A percentile compares a stretch with the other conserved stretches of the same genome.
phyloP scores from a whole-genome alignment of 148 eudicot genomes.

The Salicornia ramosissima region DNA sequence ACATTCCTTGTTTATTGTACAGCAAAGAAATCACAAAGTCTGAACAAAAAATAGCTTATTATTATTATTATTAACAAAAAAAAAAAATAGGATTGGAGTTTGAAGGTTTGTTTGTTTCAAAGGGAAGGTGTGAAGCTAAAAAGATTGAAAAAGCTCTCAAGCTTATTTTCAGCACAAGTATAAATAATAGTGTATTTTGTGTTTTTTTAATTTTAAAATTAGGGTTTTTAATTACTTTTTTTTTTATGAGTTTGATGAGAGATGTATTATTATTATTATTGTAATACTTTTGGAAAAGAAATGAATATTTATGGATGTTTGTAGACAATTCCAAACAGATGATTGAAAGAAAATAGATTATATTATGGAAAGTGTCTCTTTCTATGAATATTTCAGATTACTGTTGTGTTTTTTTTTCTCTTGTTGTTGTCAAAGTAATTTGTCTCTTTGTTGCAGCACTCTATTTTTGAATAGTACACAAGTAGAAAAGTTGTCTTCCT shows the following conservation, averaged over 20 bases:
- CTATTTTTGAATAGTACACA: constrained; percentile 18
- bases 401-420: background rate
- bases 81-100: constrained; percentile 19
- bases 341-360: constrained; percentile 25
- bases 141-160: constrained; percentile 11
- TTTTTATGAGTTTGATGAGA: too few relatives aligned
- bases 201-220: background rate
- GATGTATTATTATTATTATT: background rate
- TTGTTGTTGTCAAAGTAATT: constrained; percentile 15
- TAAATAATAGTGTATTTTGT: constrained; percentile 20
- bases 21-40: constrained; percentile 28
- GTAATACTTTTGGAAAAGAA: constrained; percentile 9
- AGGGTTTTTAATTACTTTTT: background rate
- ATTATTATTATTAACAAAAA: too few relatives aligned
- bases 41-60: too few relatives aligned
- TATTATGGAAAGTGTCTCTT: background rate
- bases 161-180: constrained; percentile 24
- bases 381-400: constrained; percentile 9
- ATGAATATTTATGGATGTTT: background rate
- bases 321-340: constrained; percentile 20
- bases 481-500: constrained; percentile 21
- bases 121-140: constrained; percentile 35
- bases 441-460: constrained; percentile 22
- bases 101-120: constrained; percentile 25
- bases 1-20: constrained; percentile 21